phyloP scores from a whole-genome alignment of 805 yeast species.

The Nematodospora valgi region DNA sequence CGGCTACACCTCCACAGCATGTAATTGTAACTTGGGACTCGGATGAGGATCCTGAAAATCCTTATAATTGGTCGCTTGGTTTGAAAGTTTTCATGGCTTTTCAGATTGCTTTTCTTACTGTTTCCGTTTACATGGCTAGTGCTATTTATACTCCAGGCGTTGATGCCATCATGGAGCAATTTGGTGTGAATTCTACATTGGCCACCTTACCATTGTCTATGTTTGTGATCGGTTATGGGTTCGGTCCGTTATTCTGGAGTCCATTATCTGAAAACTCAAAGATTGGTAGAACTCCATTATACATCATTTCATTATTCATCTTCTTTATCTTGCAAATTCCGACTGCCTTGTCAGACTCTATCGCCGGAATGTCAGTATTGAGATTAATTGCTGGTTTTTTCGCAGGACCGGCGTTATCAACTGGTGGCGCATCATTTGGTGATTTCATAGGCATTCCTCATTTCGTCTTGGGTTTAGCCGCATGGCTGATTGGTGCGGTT shows the following conservation, averaged over 20 bases:
- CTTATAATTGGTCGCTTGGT: conserved; percentile 50
- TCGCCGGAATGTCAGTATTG: conserved; percentile 47
- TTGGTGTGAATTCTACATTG: conserved; percentile 38
- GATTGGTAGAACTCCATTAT: conserved; percentile 52
- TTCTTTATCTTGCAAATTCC: conserved; percentile 55
- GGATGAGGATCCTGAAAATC: conserved; percentile 52
- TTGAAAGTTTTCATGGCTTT: conserved; percentile 36
- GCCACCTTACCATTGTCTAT: conserved; percentile 51
- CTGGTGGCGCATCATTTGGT: conserved; percentile 70
- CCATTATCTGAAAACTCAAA: conserved; percentile 56
- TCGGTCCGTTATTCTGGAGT: conserved; percentile 59
- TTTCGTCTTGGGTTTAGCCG: neutral
- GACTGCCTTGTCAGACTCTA: conserved; percentile 46
- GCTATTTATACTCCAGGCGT: conserved; percentile 56
- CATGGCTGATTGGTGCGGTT: conserved; percentile 56
- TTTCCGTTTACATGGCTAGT: conserved; percentile 53
- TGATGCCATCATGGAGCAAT: conserved; percentile 40
- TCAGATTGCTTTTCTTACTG: conserved; percentile 42
- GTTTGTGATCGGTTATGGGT: conserved; percentile 58
- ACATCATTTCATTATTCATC: conserved; percentile 42
- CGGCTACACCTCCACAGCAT: neutral
- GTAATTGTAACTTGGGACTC: conserved; percentile 29
- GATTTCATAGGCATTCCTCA: neutral
- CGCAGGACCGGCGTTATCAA: conserved; percentile 55
- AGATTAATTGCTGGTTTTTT: conserved; percentile 55